Evolutionary conservation across 805 yeast species (phyloP), one percentile per base, ranked within the genome.

Genomic region (Vanderwaltozyma verrucispora): DNA sequence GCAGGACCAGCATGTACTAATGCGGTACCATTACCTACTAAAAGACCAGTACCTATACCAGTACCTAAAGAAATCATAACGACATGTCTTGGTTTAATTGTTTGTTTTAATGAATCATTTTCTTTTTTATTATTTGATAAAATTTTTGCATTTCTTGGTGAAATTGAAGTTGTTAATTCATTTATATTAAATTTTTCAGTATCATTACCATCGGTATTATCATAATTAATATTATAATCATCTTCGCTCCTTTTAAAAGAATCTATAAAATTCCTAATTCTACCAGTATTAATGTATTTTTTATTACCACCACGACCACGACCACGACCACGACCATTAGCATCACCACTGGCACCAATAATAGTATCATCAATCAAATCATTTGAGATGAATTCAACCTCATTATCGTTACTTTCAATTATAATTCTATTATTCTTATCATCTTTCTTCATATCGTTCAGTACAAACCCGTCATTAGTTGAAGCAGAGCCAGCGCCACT

Each of bases 51-150:
- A 52, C 95, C 95, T 42, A 84, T 79, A 36, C 89, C 80, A 38
- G 92, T 87, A 40, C 92, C 92, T 38, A 85, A 67, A 28, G 94
- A 86, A 50, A 84, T 80, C 75, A 82, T 74, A 42, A 75, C 71
- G 43, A 79, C 72, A 46, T 80, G 87, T 32, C 72, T 54, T 20
- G 60, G 50, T 29, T 54, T 50, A 46, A 52, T 33, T 35, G 60
- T 52, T 40, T 63, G 62, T 33, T 60, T 56, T 40, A 62, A 43
- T 34, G 57, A 67, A 59, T 56, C 45, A 11, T 36, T 41, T 1
- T 33, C 29, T 14, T 38, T 41, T 18, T 38, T 45, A n/a, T 33
- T 32, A 11, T 26, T 25, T 5, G 31, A 7, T 5, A 13, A 3
- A 16, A 28, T 33, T 19, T 31, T 31, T 14, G 36, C 27, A 15